Evolutionary conservation across 1,284 basidiomycete species (phyloP), one percentile per base, ranked within the genome.

Genomic region (Sutorius eximius): DNA sequence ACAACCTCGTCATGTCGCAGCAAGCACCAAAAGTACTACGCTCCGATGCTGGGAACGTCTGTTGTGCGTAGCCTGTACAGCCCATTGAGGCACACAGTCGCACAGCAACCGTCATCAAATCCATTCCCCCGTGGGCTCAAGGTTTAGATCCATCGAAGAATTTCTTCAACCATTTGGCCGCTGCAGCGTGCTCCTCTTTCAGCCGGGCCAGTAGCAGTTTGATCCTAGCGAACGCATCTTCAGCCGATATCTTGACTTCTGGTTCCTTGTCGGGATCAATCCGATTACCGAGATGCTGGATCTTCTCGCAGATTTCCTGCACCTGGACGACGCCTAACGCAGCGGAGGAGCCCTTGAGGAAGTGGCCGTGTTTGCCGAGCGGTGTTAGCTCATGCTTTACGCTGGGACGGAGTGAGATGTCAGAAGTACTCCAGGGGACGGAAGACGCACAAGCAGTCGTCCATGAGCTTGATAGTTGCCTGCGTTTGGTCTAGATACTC

Each of bases 281-380:
- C 52, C 75, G 69, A 51, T 80, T 80, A 49, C 93, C 93, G 66
- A 89, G 87, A 72, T 95, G 85, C 73, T 96, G 94, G 70, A 96
- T 95, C 73, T 83, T 82, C 72, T 93, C 93, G 74, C 94, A 96
- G 44, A 87, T 85, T 29, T 77, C 80, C 68, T 93, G 86, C 52
- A 98, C 93, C 64, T 83, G 85, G 60, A 78, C 77, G 40, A 95
- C 83, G 36, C 94, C 94, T 42, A 97, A 81, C 2, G 95, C 92
- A 15, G 94, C 94, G 32, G 92, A 95, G 2, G 93, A 95, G 47
- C 94, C 95, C 72, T 97, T 98, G 68, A 98, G 84, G 73, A 93
- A 98, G 73, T 98, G 95, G 0, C 94, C 95, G 12, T 92, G 79
- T 16, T 79, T 77, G 5, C 90, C 89, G 15, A 97, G 81, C 61